Percentiles rank a stretch among this genome's conserved stretches.
These are phyloP conservation scores for Hirsutella minnesotensis DNA, from an alignment of 2,329 filamentous ascomycete species.

Conservation along the genomic window DNA sequence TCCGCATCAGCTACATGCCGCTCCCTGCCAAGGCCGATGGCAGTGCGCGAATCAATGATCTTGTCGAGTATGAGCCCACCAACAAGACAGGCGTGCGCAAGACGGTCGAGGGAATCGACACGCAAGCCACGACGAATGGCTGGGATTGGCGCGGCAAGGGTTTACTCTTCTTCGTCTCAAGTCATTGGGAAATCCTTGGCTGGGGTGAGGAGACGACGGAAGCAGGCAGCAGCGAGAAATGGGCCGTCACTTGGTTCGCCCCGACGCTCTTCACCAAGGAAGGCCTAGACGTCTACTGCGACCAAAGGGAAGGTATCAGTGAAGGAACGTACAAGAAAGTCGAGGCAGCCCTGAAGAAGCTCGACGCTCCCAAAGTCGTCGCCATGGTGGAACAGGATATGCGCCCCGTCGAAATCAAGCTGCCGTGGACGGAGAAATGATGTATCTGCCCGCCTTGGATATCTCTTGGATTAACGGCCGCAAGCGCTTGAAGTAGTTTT, in stretches of 20 bases:
- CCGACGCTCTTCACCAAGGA: conserved; percentile 75
- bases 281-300: conserved; percentile 67
- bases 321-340: conserved; percentile 45
- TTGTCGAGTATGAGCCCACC: conserved; percentile 56
- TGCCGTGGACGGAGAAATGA: conserved; percentile 34
- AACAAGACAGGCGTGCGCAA: conserved; percentile 37
- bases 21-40: conserved; percentile 30
- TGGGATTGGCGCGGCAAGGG: conserved; percentile 76
- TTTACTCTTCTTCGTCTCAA: conserved; percentile 57
- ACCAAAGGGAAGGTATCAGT: conserved; percentile 47
- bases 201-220: conserved; percentile 46
- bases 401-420: conserved; percentile 35
- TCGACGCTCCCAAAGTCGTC: conserved; percentile 43
- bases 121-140: conserved; percentile 19
- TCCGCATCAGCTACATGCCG: conserved; percentile 62
- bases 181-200: conserved; percentile 72
- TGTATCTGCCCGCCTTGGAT: background rate
- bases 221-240: conserved; percentile 38
- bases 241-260: conserved; percentile 77
- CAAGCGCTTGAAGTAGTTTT: too few relatives aligned
- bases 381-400: conserved; percentile 36
- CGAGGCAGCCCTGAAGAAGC: conserved; percentile 31
- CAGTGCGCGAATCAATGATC: conserved; percentile 49
- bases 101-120: conserved; percentile 55
- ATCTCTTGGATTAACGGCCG: background rate